A percentile compares a stretch with the other conserved stretches of the same genome.
Conservation (phyloP, 805 yeast genomes). For the Candida namnaoensis region DNA sequence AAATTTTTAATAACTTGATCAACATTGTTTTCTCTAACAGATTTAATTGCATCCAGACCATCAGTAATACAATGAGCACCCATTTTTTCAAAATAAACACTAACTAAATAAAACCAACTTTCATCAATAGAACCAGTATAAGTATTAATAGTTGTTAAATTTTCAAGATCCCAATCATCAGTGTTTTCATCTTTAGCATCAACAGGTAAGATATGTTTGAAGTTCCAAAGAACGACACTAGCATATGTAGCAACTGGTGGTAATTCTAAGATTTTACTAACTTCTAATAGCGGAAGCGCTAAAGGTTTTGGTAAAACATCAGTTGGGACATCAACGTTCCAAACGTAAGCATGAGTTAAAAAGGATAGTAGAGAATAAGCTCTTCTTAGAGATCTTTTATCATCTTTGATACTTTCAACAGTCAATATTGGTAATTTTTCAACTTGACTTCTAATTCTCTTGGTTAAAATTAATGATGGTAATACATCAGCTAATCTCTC, state of each 20-base stretch:
- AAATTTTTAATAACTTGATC: conserved; percentile 34
- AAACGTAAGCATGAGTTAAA: conserved; percentile 80
- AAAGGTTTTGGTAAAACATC: conserved; percentile 59
- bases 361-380: conserved; percentile 79
- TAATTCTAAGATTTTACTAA: conserved; percentile 51
- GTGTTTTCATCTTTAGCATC: conserved; percentile 12
- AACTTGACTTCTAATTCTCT: conserved; percentile 50
- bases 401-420: conserved; percentile 27
- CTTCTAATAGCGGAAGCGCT: conserved; percentile 60
- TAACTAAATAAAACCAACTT: conserved; percentile 86
- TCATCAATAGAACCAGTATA: conserved; percentile 90
- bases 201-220: conserved; percentile 46
- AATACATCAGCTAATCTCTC: conserved; percentile 56
- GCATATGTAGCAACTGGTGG: conserved; percentile 91
- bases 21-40: conserved; percentile 39
- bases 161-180: conserved; percentile 42
- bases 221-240: conserved; percentile 84
- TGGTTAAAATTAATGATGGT: conserved; percentile 67
- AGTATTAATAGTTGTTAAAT: conserved; percentile 71
- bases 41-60: conserved; percentile 60
- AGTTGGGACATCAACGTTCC: conserved; percentile 64
- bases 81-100: conserved; percentile 75
- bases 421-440: conserved; percentile 54
- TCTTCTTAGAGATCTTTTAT: conserved; percentile 54
- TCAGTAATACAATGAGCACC: conserved; percentile 65